phyloP scores from a whole-genome alignment of 495 filamentous ascomycete genomes.

The Lophiostoma macrostomum region DNA sequence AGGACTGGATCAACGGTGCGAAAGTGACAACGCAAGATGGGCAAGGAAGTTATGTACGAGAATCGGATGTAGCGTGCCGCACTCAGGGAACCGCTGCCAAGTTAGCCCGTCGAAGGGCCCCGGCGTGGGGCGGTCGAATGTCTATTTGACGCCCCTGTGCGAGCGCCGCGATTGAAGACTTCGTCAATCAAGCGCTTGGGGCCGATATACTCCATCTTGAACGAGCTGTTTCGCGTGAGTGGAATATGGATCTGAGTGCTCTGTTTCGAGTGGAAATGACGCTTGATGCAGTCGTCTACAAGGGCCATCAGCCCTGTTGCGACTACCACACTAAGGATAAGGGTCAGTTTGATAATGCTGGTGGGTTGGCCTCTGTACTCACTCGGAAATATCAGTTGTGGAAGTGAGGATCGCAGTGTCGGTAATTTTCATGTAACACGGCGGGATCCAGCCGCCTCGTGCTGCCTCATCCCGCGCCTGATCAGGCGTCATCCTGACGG shows the following conservation, averaged over 20 bases:
- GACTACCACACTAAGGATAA: constrained; percentile 88
- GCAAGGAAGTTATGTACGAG: constrained; percentile 26
- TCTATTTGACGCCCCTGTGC: constrained; percentile 14
- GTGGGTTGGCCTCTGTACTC: constrained; percentile 61
- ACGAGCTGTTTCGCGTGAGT: constrained; percentile 52
- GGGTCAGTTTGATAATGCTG: no score
- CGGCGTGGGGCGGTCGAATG: constrained; percentile 16
- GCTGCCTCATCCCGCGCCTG: constrained; percentile 70
- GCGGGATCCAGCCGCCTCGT: constrained; percentile 88
- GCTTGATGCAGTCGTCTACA: constrained; percentile 87
- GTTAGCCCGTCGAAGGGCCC: constrained; percentile 1
- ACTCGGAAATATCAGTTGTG: constrained; percentile 85
- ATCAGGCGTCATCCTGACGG: constrained; percentile 66
- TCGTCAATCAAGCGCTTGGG: constrained; percentile 75
- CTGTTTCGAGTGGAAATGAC: constrained; percentile 69
- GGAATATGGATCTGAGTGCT: constrained; percentile 55
- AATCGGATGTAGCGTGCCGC: constrained; percentile 16
- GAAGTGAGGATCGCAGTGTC: constrained; percentile 65
- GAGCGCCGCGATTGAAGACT: constrained; percentile 59
- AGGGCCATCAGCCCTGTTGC: constrained; percentile 86
- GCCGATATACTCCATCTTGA: constrained; percentile 64
- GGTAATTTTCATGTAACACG: constrained; percentile 83
- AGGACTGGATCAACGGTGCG: not conserved
- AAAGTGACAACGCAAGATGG: constrained; percentile 12
- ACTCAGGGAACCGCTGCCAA: not conserved